Conservation (phyloP, 2,329 filamentous ascomycete genomes). For the Hirsutella rhossiliensis region DNA sequence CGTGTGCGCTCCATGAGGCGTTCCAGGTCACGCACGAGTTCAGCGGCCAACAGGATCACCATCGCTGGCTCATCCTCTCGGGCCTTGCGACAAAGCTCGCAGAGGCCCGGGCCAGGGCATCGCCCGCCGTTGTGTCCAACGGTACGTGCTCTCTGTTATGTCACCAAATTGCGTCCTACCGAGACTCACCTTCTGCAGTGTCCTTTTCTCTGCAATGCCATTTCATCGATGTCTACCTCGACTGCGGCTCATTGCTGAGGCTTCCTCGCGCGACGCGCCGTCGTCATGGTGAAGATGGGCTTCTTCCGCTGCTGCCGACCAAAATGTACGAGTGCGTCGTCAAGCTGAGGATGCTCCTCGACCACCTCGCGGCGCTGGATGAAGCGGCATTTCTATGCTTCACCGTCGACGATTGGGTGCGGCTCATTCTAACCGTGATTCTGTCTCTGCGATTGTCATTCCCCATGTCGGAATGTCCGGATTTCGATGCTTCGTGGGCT, state of each 20-base stretch:
- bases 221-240: conserved; percentile 26
- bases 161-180: conserved; percentile 1
- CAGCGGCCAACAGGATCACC: conserved; percentile 6
- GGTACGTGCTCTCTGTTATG: conserved; percentile 3
- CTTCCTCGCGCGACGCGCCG: conserved; percentile 4
- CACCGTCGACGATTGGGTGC: conserved; percentile 28
- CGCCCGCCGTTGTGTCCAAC: conserved; percentile 6
- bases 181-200: conserved; percentile 9
- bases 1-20: conserved; percentile 27
- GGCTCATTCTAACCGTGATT: conserved; percentile 27
- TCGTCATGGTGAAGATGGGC: not conserved
- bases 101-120: not conserved
- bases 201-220: conserved; percentile 18
- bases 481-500: conserved; percentile 23
- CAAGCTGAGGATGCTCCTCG: conserved; percentile 19
- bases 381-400: conserved; percentile 22
- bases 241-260: conserved; percentile 23
- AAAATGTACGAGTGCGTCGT: conserved; percentile 12
- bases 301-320: conserved; percentile 7
- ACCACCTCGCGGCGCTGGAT: conserved; percentile 17
- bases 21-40: conserved; percentile 16
- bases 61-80: not conserved
- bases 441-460: conserved; percentile 35
- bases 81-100: not conserved
- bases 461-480: conserved; percentile 23